Evolutionary conservation across 2,329 filamentous ascomycete species (phyloP), one percentile per base, ranked within the genome.

Genomic region (Talaromyces islandicus): DNA sequence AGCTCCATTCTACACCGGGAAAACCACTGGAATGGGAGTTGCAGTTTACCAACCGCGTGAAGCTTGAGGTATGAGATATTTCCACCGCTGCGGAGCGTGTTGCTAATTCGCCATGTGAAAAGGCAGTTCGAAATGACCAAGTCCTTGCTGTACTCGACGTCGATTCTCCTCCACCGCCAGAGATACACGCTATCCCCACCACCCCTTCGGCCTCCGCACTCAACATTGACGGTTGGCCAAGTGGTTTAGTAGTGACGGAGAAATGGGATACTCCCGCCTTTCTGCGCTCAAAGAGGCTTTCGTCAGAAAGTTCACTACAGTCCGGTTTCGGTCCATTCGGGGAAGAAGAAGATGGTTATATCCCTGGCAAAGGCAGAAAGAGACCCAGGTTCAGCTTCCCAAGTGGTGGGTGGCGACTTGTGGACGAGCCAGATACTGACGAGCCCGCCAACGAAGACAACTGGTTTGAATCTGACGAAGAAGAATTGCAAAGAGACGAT

Each of bases 211-310:
- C n/a, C 19, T 24, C n/a, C 7, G 7, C 24, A 9, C 43, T 11
- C 43, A 24, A 46, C 29, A n/a, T 50, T 24, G 5, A 53, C 29
- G 24, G 12, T 12, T 21, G 29, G 14, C 30, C 30, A 35, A 17
- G 77, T 52, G 77, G 77, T 9, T 67, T 52, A 11, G 10, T 25
- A 21, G 12, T 25, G 48, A 29, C 77, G 51, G 76, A 80, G 19
- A 83, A 88, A 65, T 94, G 86, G 77, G 80, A 84, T 4, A 95
- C 91, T 2, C 92, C 92, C 0, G 90, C 90, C 0, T 96, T 95
- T 66, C 76, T 91, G 21, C 92, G 89, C 71, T 82, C 88, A 57
- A 82, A 85, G 14, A 81, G 88, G 59, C 77, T 88, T 4, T 92
- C 89, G 0, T 88, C 88, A 59, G 87, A 87, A 1, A 84, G 85